These are phyloP conservation scores for Mycena albidolilacea DNA, from an alignment of 768 basidiomycete species.

Conservation along the genomic window DNA sequence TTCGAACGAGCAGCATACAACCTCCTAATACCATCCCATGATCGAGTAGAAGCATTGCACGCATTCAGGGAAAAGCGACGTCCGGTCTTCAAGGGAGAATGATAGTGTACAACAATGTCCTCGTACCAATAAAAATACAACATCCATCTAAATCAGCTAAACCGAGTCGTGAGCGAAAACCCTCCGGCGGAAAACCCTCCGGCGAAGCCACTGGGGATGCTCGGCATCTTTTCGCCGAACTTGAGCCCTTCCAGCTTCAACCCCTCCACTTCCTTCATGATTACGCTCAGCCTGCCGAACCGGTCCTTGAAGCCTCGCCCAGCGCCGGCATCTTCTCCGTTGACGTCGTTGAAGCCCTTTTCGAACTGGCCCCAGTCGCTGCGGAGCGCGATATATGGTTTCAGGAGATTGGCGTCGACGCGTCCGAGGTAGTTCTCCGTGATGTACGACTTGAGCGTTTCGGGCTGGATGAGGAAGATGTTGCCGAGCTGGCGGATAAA, in stretches of 20 bases:
- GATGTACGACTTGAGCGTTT: conserved; percentile 95
- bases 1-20: conserved; percentile 92
- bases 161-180: conserved; percentile 64
- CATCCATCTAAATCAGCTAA: conserved; percentile 52
- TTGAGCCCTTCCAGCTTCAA: conserved; percentile 61
- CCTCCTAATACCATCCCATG: conserved; percentile 78
- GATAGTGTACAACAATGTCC: conserved; percentile 46
- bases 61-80: conserved; percentile 90
- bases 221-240: conserved; percentile 71
- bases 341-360: conserved; percentile 79
- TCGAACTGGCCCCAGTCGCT: conserved; percentile 93
- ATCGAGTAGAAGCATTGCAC: conserved; percentile 86
- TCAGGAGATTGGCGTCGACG: conserved; percentile 88
- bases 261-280: conserved; percentile 91
- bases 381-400: conserved; percentile 91
- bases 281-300: conserved; percentile 81
- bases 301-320: conserved; percentile 70
- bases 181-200: conserved; percentile 59
- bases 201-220: conserved; percentile 66
- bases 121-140: conserved; percentile 43
- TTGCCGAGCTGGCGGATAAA: conserved; percentile 98
- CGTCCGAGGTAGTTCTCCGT: conserved; percentile 94
- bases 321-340: conserved; percentile 57
- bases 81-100: conserved; percentile 89
- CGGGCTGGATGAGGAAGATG: conserved; percentile 95